A percentile compares a stretch with the other conserved stretches of the same genome.
Evolutionary conservation across 2,329 filamentous ascomycete species (phyloP).

Genomic region (Penicillium corylophilum): DNA sequence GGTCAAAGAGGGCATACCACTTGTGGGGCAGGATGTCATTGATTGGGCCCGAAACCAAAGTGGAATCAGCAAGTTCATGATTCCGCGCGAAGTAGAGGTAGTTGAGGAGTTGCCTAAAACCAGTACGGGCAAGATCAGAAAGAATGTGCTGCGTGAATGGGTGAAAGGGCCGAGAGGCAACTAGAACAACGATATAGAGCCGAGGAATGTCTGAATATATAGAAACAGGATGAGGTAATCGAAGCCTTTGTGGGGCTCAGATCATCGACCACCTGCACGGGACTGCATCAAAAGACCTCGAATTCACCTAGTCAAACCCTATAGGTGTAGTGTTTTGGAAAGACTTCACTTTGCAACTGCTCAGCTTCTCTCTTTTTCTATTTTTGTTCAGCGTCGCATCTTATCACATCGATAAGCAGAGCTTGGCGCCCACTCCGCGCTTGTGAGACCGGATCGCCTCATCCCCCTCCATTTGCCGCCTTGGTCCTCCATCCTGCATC

Average conservation of each 20-base stretch:
- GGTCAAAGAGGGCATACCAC: slow-evolving; percentile 62
- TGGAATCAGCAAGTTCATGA: slow-evolving; percentile 88
- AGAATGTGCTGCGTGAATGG: slow-evolving; percentile 89
- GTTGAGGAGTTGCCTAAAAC: slow-evolving; percentile 92
- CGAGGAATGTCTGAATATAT: neutral
- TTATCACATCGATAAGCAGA: slow-evolving; percentile 24
- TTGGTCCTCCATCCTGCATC: slow-evolving; percentile 15
- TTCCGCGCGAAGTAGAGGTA: slow-evolving; percentile 69
- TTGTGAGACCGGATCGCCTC: slow-evolving; percentile 23
- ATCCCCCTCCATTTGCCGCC: slow-evolving; percentile 21
- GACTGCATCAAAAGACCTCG: slow-evolving; percentile 10
- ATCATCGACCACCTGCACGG: slow-evolving; percentile 5
- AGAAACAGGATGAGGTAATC: neutral
- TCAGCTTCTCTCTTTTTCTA: neutral
- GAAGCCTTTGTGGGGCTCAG: neutral
- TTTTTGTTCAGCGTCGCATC: slow-evolving; percentile 8
- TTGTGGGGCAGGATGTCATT: slow-evolving; percentile 70
- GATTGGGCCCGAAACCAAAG: slow-evolving; percentile 80
- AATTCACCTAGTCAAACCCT: neutral
- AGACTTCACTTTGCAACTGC: neutral
- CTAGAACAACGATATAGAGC: neutral
- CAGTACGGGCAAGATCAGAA: slow-evolving; percentile 93
- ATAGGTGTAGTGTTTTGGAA: neutral
- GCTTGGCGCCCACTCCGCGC: slow-evolving; percentile 25
- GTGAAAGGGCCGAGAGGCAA: slow-evolving; percentile 54